A percentile compares a stretch with the other conserved stretches of the same genome.
These are phyloP conservation scores for Terfezia boudieri DNA, from an alignment of 495 filamentous ascomycete species.

Conservation along the genomic window DNA sequence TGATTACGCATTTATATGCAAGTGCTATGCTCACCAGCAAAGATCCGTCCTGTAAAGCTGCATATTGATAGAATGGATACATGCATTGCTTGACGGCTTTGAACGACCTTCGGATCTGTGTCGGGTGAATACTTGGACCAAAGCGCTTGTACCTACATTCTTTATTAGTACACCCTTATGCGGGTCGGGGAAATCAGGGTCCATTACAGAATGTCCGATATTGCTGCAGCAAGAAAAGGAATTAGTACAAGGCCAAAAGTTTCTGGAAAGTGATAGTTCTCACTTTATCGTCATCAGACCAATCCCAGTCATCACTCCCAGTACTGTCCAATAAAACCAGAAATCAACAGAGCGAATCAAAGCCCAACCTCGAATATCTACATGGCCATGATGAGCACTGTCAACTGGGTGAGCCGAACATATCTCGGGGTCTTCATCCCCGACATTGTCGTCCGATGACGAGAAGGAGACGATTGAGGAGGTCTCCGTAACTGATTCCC, in stretches of 20 bases:
- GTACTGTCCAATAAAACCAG: conserved; percentile 68
- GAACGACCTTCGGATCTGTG: conserved; percentile 38
- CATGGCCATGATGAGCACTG: conserved; percentile 23
- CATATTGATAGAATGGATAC: conserved; percentile 78
- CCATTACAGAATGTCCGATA: conserved; percentile 65
- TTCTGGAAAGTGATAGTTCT: conserved; percentile 19
- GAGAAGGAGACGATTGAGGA: conserved; percentile 62
- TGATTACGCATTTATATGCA: neutral
- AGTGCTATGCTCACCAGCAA: neutral
- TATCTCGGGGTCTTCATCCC: conserved; percentile 23
- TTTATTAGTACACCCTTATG: conserved; percentile 3
- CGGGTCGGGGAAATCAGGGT: neutral
- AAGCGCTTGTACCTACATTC: conserved; percentile 30
- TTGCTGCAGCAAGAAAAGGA: conserved; percentile 34
- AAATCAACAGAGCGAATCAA: conserved; percentile 61
- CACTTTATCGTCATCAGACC: conserved; percentile 99
- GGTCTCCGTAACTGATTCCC: conserved; percentile 29
- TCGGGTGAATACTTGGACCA: conserved; percentile 13
- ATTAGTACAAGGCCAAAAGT: neutral
- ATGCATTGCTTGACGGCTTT: conserved; percentile 67
- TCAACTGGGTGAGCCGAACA: conserved; percentile 7
- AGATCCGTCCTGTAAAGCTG: conserved; percentile 59
- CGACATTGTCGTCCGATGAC: conserved; percentile 22
- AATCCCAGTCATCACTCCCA: conserved; percentile 76
- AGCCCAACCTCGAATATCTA: conserved; percentile 74